Conservation (phyloP, 192 early-diverging fungal species). For the Coemansia sp. region DNA sequence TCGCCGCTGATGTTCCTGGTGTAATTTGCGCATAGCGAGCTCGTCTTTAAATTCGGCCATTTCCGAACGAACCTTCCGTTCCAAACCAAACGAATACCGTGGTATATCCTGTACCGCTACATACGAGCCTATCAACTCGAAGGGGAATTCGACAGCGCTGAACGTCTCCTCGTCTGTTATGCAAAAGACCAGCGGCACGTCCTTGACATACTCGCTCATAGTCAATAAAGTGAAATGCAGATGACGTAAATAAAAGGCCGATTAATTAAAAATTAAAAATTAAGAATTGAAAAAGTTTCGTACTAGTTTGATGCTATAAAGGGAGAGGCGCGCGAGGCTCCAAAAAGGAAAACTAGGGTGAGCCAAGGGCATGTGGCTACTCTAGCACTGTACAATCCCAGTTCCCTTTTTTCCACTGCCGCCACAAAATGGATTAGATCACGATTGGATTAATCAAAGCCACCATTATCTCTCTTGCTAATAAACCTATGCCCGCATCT, state of each 20-base stretch:
- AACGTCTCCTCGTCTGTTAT: constrained; percentile 36
- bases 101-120: constrained; percentile 43
- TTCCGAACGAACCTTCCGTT: constrained; percentile 35
- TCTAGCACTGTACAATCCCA: too few species aligned
- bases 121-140: constrained; percentile 40
- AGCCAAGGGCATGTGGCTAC: not conserved
- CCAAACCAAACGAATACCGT: constrained; percentile 37
- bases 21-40: constrained; percentile 33
- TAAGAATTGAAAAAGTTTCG: too few species aligned
- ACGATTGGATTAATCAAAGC: not conserved
- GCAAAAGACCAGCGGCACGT: constrained; percentile 30
- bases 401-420: not conserved
- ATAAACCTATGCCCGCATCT: not conserved
- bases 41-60: constrained; percentile 35
- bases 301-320: not conserved
- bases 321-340: not conserved
- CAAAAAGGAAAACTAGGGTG: not conserved
- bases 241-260: not conserved
- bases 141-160: constrained; percentile 41
- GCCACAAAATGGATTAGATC: not conserved
- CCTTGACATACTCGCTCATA: constrained; percentile 40
- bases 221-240: not conserved
- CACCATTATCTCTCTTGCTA: not conserved
- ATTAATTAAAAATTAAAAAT: not conserved
- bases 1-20: constrained; percentile 43